phyloP scores from a whole-genome alignment of 139 green algal species.

The Yamagishiella unicocca region DNA sequence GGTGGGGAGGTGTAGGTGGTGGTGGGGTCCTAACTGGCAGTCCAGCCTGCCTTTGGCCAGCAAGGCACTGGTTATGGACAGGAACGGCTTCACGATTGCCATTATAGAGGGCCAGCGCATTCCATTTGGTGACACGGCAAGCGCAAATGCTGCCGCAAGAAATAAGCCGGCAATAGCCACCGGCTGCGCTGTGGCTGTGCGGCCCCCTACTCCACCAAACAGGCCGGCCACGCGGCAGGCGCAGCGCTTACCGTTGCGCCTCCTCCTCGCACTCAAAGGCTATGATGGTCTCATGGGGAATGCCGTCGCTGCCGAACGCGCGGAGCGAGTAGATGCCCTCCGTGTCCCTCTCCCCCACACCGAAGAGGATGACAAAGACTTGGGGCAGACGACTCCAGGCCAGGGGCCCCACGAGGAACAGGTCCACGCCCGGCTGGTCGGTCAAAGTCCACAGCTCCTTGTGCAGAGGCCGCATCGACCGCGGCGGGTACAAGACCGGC shows the following conservation, averaged over 20 bases:
- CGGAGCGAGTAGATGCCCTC: slow-evolving; percentile 91
- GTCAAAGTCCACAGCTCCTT: slow-evolving; percentile 46
- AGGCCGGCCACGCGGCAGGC: too few species aligned
- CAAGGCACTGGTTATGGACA: too few species aligned
- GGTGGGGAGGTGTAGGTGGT: not conserved
- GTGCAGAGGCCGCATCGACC: not conserved
- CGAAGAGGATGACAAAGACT: slow-evolving; percentile 87
- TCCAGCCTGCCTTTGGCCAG: too few species aligned
- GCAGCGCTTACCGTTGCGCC: slow-evolving; percentile 67
- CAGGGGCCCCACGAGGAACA: slow-evolving; percentile 27
- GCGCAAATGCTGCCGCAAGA: too few species aligned
- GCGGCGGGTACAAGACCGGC: not conserved
- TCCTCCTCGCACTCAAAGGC: slow-evolving; percentile 84
- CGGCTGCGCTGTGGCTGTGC: too few species aligned
- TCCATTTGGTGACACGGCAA: too few species aligned
- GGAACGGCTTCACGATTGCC: too few species aligned
- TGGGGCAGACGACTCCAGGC: slow-evolving; percentile 25
- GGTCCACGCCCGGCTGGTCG: slow-evolving; percentile 48
- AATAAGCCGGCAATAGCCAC: too few species aligned
- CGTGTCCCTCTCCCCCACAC: slow-evolving; percentile 75
- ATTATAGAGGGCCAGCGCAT: too few species aligned
- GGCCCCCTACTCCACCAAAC: too few species aligned
- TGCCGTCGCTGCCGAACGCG: slow-evolving; percentile 59
- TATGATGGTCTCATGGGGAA: slow-evolving; percentile 89
- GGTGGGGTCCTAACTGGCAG: too few species aligned